A percentile compares a stretch with the other conserved stretches of the same genome.
These are phyloP conservation scores for Perilla frutescens DNA, from an alignment of 257 asterid species.

Conservation along the genomic window DNA sequence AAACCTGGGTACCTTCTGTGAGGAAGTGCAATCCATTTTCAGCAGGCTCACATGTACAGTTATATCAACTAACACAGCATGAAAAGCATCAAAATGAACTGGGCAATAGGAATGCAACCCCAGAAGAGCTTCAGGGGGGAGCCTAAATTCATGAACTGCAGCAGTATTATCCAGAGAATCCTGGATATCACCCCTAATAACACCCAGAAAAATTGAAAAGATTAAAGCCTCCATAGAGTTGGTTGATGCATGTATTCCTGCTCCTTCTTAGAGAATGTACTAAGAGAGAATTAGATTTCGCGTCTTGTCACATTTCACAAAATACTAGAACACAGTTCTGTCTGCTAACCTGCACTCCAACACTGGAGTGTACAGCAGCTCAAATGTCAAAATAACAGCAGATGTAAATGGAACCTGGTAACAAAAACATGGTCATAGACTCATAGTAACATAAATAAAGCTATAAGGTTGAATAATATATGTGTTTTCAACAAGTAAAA, in stretches of 20 bases:
- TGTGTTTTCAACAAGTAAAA: neutral
- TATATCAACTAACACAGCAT: conserved; percentile 80
- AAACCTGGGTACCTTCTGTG: conserved; percentile 81
- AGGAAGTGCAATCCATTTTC: conserved; percentile 60
- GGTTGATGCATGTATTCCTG: neutral
- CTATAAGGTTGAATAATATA: neutral
- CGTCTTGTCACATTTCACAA: neutral
- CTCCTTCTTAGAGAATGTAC: neutral
- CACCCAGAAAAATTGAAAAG: neutral
- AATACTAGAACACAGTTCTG: conserved; percentile 16
- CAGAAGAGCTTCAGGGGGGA: conserved; percentile 80
- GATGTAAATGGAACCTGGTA: conserved; percentile 68
- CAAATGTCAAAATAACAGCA: conserved; percentile 81
- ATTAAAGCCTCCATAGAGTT: neutral
- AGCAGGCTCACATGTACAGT: conserved; percentile 74
- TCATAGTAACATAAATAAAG: conserved; percentile 15
- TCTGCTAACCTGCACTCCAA: conserved; percentile 63
- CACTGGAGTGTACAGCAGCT: conserved; percentile 72
- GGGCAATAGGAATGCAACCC: conserved; percentile 91
- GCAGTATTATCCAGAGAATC: conserved; percentile 71
- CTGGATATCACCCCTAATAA: conserved; percentile 59
- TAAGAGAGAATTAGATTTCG: conserved; percentile 7
- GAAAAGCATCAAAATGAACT: conserved; percentile 83
- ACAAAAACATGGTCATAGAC: conserved; percentile 33
- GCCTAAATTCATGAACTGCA: conserved; percentile 88